Evolutionary conservation across 768 basidiomycete species (phyloP), one percentile per base, ranked within the genome.

Genomic region (Piloderma croceum): DNA sequence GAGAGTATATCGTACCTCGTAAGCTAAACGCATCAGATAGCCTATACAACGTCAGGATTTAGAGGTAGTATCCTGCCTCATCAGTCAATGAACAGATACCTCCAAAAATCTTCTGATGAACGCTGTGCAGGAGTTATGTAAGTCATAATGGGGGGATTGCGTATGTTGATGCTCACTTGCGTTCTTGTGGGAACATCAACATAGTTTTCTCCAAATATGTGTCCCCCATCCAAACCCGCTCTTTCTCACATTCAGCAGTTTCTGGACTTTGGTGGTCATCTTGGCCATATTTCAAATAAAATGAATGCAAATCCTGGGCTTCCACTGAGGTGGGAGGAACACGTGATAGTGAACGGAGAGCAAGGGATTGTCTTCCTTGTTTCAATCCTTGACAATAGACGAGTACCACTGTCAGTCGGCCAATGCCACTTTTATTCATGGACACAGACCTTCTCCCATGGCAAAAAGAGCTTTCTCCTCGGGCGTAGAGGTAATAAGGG

Each of bases 121-220:
- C 71, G 47, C 83, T 86, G 39, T 11, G 20, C 3, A 36, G 12
- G 10, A 38, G 15, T 31, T 45, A 41, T 39, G 36, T 20, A 25
- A 35, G 10, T 17, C 27, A 36, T 3, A 18, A 15, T n/a, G 18
- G 21, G 27, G 47, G 36, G 39, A 41, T 7, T 18, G 10, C n/a
- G 42, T n/a, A 7, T 27, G 35, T 34, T 2, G 11, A 3, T 5
- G 63, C 79, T 53, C 43, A 84, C 83, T 89, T 90, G 52, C 85
- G 72, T 54, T 87, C 85, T 62, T 89, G 87, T 1, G 86, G 87
- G 55, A 88, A 87, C 83, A 89, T 88, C 21, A 88, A 61, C 70
- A 84, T 73, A 17, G 71, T 75, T 49, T 76, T 76, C 59, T 84
- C 81, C 18, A 84, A 58, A 39, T 69, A 67, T 0, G 87, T 88